Evolutionary conservation across 2,329 filamentous ascomycete species (phyloP).

Genomic region (Colletotrichum aenigma): DNA sequence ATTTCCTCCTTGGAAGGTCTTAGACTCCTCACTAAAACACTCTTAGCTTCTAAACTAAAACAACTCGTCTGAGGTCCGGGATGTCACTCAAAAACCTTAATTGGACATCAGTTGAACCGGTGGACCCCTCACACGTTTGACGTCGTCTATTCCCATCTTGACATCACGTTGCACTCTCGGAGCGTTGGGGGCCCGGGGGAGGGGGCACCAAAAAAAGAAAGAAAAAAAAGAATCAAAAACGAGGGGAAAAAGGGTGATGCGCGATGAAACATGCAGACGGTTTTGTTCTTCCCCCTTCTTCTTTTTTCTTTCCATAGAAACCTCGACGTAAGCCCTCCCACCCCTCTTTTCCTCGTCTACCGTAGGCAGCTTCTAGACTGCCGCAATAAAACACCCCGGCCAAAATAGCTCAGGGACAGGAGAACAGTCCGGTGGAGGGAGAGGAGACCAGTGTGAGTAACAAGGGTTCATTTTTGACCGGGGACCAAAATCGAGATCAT

Average conservation of each 20-base stretch:
- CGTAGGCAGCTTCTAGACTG: background rate
- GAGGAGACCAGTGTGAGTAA: background rate
- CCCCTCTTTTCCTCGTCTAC: background rate
- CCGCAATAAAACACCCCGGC: background rate
- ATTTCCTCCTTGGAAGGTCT: background rate
- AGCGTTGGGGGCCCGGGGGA: background rate
- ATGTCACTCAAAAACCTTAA: slow-evolving; percentile 21
- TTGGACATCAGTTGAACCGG: slow-evolving; percentile 14
- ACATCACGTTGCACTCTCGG: background rate
- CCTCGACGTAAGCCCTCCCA: background rate
- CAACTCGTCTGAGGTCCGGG: background rate
- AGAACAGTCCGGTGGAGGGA: background rate
- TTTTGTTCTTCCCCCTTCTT: background rate
- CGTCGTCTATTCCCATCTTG: background rate
- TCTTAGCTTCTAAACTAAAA: background rate
- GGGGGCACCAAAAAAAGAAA: background rate
- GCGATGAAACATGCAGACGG: background rate
- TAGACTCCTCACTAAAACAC: background rate
- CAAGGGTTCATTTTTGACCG: background rate
- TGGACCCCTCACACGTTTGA: background rate
- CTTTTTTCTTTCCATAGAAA: background rate
- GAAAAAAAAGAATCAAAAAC: too few species aligned
- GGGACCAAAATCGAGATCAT: background rate
- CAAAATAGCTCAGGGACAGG: background rate
- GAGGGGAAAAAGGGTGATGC: background rate